Conservation (phyloP, 331 rosid species). For the Rhamnella rubrinervis region DNA sequence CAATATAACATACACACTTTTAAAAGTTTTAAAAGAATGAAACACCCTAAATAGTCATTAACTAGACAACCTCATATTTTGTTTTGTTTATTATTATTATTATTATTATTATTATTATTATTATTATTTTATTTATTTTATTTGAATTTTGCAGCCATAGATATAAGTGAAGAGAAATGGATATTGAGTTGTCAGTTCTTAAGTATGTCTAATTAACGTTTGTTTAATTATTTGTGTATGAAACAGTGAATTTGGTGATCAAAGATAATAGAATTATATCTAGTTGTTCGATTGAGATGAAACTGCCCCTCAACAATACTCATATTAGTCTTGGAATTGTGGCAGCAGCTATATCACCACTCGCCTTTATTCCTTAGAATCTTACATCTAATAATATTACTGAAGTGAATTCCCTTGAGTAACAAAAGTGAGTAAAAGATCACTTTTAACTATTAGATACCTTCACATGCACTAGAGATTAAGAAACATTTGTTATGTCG, state of each 20-base stretch:
- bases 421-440: neutral
- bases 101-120: too few relatives aligned
- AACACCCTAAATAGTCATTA: too few relatives aligned
- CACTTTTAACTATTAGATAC: neutral
- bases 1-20: too few relatives aligned
- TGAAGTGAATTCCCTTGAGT: neutral
- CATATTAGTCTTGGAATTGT: constrained; percentile 40
- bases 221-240: neutral
- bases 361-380: constrained; percentile 36
- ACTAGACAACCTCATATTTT: neutral
- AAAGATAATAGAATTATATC: constrained; percentile 39
- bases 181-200: neutral
- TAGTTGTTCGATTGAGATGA: constrained; percentile 18
- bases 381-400: constrained; percentile 14
- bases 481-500: neutral
- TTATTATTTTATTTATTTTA: neutral
- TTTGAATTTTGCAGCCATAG: neutral
- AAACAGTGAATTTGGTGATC: constrained; percentile 42
- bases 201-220: neutral
- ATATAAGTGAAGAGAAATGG: neutral
- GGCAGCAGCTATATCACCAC: constrained; percentile 38
- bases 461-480: neutral
- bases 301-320: constrained; percentile 23
- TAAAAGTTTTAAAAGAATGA: too few relatives aligned
- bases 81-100: neutral